Evolutionary conservation across 2,329 filamentous ascomycete species (phyloP).

Genomic region (Diaporthe citriasiana): DNA sequence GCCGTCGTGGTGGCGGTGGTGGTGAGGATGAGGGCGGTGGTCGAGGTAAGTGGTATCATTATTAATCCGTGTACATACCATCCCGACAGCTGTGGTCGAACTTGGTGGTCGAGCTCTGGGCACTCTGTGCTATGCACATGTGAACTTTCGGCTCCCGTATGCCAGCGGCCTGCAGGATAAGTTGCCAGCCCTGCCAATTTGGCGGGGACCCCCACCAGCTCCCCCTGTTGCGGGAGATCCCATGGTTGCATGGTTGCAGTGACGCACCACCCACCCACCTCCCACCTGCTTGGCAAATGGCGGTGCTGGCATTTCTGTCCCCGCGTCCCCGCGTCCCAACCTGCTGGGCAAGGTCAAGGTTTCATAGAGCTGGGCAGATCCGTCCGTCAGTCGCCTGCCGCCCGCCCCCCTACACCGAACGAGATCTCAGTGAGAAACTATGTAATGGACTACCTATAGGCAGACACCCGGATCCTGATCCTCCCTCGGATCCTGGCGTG

Average conservation of each 20-base stretch:
- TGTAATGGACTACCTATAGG: no score
- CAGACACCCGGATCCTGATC: constrained; percentile 10
- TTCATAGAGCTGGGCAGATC: constrained; percentile 26
- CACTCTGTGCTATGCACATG: background rate
- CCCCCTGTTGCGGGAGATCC: constrained; percentile 30
- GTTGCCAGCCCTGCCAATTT: constrained; percentile 11
- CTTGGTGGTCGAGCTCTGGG: background rate
- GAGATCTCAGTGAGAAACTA: background rate
- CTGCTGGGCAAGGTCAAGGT: constrained; percentile 32
- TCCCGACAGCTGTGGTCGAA: background rate
- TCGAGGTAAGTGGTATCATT: no score
- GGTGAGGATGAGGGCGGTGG: no score
- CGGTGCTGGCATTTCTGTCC: constrained; percentile 4
- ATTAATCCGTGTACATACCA: no score
- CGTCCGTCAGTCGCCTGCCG: background rate
- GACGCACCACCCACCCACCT: background rate
- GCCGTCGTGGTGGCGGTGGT: no score
- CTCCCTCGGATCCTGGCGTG: constrained; percentile 12
- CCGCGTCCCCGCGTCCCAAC: constrained; percentile 23
- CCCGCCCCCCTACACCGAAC: background rate
- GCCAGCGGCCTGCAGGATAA: background rate
- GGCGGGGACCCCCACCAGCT: constrained; percentile 26
- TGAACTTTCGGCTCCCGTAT: background rate
- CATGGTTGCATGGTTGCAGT: constrained; percentile 30
- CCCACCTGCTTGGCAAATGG: background rate